Evolutionary conservation across 306 rosid species (phyloP), one percentile per base, ranked within the genome.

Genomic region (barrel medic (Medicago truncatula)): DNA sequence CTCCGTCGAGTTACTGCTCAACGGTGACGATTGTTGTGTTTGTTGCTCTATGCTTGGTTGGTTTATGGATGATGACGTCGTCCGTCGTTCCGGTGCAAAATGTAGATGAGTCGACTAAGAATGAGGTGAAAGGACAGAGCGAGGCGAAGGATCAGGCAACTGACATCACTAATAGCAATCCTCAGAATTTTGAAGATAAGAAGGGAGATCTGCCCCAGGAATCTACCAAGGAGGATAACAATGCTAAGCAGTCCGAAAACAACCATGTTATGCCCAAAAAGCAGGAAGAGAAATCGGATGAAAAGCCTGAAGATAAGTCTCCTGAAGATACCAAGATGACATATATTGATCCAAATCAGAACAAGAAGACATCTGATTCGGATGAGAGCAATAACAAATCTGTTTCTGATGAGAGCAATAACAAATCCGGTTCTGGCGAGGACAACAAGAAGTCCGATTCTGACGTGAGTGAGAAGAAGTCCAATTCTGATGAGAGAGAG

Each of bases 61-160:
- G 97, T 53, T 70, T 92, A 78, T 95, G 98, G 98, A 92, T 95
- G 97, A 83, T 95, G 91, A 90, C 96, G 13, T 95, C 98, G 0
- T 89, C 97, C 14, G 90, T 86, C 41, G 97, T 86, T 75, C 96
- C 97, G 3, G 90, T 59, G 59, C 95, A 88, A 77, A 90, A 90
- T 73, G 89, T 72, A 8, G 98, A 89, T 70, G 85, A 86, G 46
- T 50, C 89, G 71, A 88, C 44, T 71, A 92, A 90, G 77, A 78
- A 65, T 70, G 92, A 75, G 64, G 83, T 80, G 43, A 78, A 77
- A 76, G 88, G 67, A 63, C 83, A 78, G 77, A 66, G 71, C 20
- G 92, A 75, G 64, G 83, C 78, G 43, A 78, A 77, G 75, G 88
- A 78, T 50, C 82, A 78, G 52, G 77, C 50, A 71, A 81, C 68